Evolutionary conservation across 257 asterid genomes (phyloP).

Genomic region (Mitragyna speciosa): DNA sequence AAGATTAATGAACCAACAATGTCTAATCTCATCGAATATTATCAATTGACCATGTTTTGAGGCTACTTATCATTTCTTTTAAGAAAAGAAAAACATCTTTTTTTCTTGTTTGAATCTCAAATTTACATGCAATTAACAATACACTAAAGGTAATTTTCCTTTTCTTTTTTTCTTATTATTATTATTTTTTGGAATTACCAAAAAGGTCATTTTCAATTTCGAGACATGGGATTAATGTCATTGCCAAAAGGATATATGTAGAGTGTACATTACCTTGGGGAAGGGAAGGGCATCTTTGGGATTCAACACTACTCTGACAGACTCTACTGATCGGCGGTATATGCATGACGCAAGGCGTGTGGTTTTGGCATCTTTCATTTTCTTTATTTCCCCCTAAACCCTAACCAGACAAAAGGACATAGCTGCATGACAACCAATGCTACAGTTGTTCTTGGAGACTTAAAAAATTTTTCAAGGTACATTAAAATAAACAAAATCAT

Average conservation of each 20-base stretch:
- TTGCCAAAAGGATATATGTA: background rate
- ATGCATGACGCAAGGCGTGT: slow-evolving; percentile 3
- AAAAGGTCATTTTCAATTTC: background rate
- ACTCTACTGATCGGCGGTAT: slow-evolving; percentile 12
- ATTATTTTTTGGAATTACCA: too few relatives aligned
- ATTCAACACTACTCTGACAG: slow-evolving; percentile 15
- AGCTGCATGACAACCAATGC: slow-evolving; percentile 11
- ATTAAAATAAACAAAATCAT: background rate
- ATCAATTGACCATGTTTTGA: too few relatives aligned
- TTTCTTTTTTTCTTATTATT: too few relatives aligned
- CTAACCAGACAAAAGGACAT: background rate
- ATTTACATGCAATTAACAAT: too few relatives aligned
- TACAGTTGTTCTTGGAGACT: background rate
- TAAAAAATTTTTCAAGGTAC: background rate
- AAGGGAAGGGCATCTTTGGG: slow-evolving; percentile 14
- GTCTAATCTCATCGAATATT: too few relatives aligned
- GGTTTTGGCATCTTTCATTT: slow-evolving; percentile 15
- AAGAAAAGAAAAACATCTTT: too few relatives aligned
- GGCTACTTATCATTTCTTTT: background rate
- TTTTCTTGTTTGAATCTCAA: background rate
- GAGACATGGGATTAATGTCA: background rate
- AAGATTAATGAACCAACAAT: too few relatives aligned
- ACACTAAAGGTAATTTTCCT: too few relatives aligned
- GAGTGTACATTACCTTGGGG: background rate
- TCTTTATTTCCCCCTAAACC: background rate